Evolutionary conservation across 1,139 yeast genomes (phyloP).

Genomic region (Wickerhamomyces sp.): DNA sequence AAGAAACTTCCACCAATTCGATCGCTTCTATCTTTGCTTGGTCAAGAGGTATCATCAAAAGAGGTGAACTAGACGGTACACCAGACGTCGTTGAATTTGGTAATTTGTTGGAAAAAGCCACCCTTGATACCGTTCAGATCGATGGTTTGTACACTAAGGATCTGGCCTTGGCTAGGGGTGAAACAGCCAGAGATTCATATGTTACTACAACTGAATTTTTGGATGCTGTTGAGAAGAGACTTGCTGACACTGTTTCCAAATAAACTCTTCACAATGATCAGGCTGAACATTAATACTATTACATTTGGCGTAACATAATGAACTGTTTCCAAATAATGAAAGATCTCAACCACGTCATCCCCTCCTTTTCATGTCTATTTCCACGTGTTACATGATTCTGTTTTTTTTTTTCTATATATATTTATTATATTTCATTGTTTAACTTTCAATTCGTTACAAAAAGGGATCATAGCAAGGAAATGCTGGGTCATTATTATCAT

Average conservation of each 20-base stretch:
- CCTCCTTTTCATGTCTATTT: too few species aligned
- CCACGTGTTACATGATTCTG: too few species aligned
- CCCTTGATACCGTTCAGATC: slow-evolving; percentile 75
- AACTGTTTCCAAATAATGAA: slow-evolving; percentile 6
- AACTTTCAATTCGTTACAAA: too few species aligned
- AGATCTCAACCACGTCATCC: too few species aligned
- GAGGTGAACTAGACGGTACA: slow-evolving; percentile 83
- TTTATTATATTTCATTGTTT: background rate
- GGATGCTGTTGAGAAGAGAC: slow-evolving; percentile 65
- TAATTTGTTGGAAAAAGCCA: slow-evolving; percentile 70
- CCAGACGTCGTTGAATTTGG: slow-evolving; percentile 83
- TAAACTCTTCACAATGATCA: background rate
- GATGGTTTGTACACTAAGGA: slow-evolving; percentile 96
- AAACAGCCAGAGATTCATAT: slow-evolving; percentile 71
- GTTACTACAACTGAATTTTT: slow-evolving; percentile 90
- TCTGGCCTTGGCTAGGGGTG: slow-evolving; percentile 82
- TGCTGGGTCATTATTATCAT: slow-evolving; percentile 14
- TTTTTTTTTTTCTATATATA: background rate
- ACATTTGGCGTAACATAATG: slow-evolving; percentile 1
- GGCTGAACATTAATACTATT: background rate
- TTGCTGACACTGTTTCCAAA: slow-evolving; percentile 21
- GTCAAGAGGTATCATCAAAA: slow-evolving; percentile 88
- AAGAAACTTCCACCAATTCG: slow-evolving; percentile 96
- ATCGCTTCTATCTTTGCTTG: slow-evolving; percentile 98
- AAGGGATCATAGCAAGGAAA: slow-evolving; percentile 19